A percentile compares a stretch with the other conserved stretches of the same genome.
phyloP scores from a whole-genome alignment of 2,329 filamentous ascomycete species.

The Cordyceps javanica region DNA sequence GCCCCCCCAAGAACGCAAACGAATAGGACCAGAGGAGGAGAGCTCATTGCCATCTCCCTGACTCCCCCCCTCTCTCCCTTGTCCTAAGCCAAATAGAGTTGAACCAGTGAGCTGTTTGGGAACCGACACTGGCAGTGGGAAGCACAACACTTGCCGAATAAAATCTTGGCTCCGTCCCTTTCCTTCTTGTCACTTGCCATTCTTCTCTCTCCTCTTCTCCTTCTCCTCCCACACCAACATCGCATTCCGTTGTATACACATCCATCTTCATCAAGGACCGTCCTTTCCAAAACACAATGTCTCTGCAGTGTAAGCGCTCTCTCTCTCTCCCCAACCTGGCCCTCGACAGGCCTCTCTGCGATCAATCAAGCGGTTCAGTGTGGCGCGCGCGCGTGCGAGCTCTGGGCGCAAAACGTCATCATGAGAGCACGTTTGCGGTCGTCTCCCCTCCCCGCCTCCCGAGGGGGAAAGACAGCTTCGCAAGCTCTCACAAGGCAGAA shows the following conservation, averaged over 20 bases:
- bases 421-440: not conserved
- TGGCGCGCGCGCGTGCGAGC: too few species aligned
- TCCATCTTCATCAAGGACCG: conserved; percentile 8
- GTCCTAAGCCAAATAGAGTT: conserved; percentile 1
- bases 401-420: conserved; percentile 7
- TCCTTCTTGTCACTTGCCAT: not conserved
- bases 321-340: not conserved
- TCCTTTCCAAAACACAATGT: conserved; percentile 37
- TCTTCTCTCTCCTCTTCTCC: conserved; percentile 12
- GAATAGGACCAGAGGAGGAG: too few species aligned
- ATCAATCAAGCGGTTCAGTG: too few species aligned
- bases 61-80: not conserved
- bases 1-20: too few species aligned
- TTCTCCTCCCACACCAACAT: conserved; percentile 17
- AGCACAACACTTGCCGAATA: not conserved
- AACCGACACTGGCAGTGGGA: not conserved
- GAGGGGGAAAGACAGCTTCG: not conserved
- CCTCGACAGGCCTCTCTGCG: too few species aligned
- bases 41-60: too few species aligned
- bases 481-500: not conserved
- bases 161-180: conserved; percentile 4
- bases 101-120: conserved; percentile 1
- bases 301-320: conserved; percentile 48
- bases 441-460: not conserved
- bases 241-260: not conserved